Conservation (phyloP, 202 grass and related monocot genomes). For the Carex arenaria region DNA sequence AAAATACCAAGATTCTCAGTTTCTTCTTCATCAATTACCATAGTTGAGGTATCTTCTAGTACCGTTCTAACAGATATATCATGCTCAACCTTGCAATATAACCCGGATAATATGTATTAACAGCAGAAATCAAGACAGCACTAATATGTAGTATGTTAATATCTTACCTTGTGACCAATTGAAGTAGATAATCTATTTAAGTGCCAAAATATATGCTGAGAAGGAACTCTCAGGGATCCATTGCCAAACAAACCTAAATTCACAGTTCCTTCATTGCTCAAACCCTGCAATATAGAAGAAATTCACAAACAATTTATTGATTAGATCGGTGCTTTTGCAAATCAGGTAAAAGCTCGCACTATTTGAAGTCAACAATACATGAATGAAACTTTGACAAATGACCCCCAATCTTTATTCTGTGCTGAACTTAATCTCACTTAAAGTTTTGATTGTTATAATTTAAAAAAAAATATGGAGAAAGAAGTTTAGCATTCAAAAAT, state of each 20-base stretch:
- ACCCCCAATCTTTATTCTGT: not conserved
- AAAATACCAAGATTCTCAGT: conserved; percentile 47
- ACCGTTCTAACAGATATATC: conserved; percentile 35
- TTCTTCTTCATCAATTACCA: conserved; percentile 33
- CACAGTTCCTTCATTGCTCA: not conserved
- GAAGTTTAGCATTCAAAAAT: not conserved
- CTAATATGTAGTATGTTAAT: not conserved
- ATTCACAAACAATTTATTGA: not conserved
- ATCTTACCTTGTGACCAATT: conserved; percentile 15
- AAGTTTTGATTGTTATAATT: not conserved
- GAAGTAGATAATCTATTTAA: not conserved
- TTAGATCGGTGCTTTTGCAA: not conserved
- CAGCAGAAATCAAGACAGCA: not conserved
- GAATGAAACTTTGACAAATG: not conserved
- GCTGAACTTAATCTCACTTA: not conserved
- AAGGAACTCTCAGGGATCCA: conserved; percentile 10
- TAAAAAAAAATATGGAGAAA: not conserved
- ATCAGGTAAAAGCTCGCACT: not conserved
- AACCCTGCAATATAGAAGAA: conserved; percentile 9
- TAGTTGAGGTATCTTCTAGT: conserved; percentile 30
- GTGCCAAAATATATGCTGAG: not conserved
- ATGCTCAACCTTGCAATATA: conserved; percentile 44
- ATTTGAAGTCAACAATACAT: not conserved
- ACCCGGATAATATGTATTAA: not conserved
- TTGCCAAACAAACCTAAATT: not conserved